phyloP scores from a whole-genome alignment of 2,329 filamentous ascomycete species.

The Pyrenophora graminea region DNA sequence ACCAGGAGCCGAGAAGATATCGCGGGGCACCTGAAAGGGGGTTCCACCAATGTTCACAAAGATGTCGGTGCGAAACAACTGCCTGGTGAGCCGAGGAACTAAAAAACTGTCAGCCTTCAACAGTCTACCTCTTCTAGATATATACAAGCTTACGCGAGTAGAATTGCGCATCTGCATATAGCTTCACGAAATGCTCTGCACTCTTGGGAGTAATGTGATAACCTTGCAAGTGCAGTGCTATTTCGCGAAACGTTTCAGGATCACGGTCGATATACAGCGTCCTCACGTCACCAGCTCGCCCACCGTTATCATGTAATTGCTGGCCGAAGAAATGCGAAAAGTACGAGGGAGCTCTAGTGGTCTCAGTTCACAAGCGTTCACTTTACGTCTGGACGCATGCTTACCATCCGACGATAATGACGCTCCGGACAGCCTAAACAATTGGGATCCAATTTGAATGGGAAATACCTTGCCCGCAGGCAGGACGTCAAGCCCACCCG shows the following conservation, averaged over 20 bases:
- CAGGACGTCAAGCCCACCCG: conserved; percentile 51
- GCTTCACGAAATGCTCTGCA: conserved; percentile 83
- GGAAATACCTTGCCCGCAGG: conserved; percentile 74
- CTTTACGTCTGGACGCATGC: conserved; percentile 29
- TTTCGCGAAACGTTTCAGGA: conserved; percentile 84
- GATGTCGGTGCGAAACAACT: conserved; percentile 88
- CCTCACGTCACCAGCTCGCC: conserved; percentile 64
- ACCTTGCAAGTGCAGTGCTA: conserved; percentile 84
- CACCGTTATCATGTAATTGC: conserved; percentile 70
- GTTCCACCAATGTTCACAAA: conserved; percentile 87
- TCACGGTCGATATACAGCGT: conserved; percentile 96
- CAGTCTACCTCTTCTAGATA: conserved; percentile 1
- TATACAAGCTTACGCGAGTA: conserved; percentile 70
- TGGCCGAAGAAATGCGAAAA: conserved; percentile 93
- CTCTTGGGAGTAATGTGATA: conserved; percentile 85
- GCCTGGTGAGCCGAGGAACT: conserved; percentile 88
- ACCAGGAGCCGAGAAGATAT: conserved; percentile 81
- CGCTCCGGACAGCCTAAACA: conserved; percentile 71
- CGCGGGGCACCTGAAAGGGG: conserved; percentile 87
- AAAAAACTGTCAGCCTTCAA: conserved; percentile 16
- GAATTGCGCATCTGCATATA: conserved; percentile 95
- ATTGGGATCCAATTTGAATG: conserved; percentile 69
- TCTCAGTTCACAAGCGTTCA: conserved; percentile 49
- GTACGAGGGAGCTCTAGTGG: conserved; percentile 82
- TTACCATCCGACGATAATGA: conserved; percentile 74